Evolutionary conservation across 495 filamentous ascomycete genomes (phyloP).

Genomic region (Lichina pygmaea): DNA sequence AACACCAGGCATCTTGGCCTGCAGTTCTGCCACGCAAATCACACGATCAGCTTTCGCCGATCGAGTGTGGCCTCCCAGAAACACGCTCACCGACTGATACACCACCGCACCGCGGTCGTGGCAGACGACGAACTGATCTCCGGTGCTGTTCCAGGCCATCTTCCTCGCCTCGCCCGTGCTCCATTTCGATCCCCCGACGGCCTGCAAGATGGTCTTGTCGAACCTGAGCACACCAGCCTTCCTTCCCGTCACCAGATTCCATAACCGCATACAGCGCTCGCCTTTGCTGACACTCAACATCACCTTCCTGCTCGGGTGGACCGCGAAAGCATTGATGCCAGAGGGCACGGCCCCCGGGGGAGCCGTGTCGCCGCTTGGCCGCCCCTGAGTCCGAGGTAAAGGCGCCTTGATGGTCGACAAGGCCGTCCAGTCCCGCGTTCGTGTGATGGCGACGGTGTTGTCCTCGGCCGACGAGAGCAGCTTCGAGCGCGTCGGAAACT

Average conservation of each 20-base stretch:
- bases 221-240: constrained; percentile 85
- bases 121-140: constrained; percentile 62
- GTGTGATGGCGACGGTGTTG: constrained; percentile 61
- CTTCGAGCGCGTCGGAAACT: constrained; percentile 71
- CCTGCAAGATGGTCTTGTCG: constrained; percentile 31
- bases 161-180: constrained; percentile 58
- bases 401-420: constrained; percentile 81
- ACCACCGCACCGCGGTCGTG: constrained; percentile 72
- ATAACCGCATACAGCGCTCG: constrained; percentile 74
- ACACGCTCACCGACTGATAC: constrained; percentile 40
- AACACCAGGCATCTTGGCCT: constrained; percentile 45
- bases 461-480: constrained; percentile 65
- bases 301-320: constrained; percentile 88
- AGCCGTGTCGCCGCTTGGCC: constrained; percentile 77
- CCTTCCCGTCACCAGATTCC: constrained; percentile 92
- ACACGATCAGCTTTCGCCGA: not conserved
- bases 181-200: constrained; percentile 49
- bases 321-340: constrained; percentile 86
- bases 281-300: constrained; percentile 77
- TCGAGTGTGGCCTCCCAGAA: constrained; percentile 3
- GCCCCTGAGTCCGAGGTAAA: constrained; percentile 51
- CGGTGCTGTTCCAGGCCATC: constrained; percentile 50
- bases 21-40: constrained; percentile 26
- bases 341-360: constrained; percentile 54
- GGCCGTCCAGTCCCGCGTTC: constrained; percentile 69